Percentiles rank a stretch among this genome's conserved stretches.
Evolutionary conservation across 2,329 filamentous ascomycete species (phyloP).

Genomic region (Sarocladium strictum): DNA sequence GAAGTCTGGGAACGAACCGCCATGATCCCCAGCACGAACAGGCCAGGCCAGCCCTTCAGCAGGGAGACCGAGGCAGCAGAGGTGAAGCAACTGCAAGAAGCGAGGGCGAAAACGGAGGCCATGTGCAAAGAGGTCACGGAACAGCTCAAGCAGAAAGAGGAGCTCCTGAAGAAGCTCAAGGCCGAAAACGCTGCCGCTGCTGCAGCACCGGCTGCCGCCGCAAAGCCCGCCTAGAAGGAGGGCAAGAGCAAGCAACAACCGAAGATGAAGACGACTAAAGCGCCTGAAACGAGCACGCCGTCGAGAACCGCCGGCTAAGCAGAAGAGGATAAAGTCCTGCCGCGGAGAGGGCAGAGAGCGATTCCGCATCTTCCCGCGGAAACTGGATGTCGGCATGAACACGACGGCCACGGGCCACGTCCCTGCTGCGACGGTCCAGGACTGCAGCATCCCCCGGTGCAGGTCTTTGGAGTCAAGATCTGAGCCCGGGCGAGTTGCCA

Average conservation of each 20-base stretch:
- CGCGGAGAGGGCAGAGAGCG: not conserved
- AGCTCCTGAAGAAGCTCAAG: conserved; percentile 54
- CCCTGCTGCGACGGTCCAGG: no score
- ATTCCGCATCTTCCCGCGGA: not conserved
- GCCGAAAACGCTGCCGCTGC: conserved; percentile 45
- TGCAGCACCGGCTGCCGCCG: conserved; percentile 23
- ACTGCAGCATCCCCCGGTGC: no score
- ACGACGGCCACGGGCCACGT: no score
- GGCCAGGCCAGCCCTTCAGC: conserved; percentile 67
- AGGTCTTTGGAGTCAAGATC: no score
- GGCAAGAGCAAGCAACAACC: not conserved
- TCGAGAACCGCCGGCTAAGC: no score
- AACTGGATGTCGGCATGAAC: no score
- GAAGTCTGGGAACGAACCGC: conserved; percentile 62
- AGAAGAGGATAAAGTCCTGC: not conserved
- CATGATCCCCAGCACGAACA: conserved; percentile 64
- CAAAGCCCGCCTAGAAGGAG: conserved; percentile 15
- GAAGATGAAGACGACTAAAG: not conserved
- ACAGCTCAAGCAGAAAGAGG: conserved; percentile 60
- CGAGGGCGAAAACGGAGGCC: conserved; percentile 56
- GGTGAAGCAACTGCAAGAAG: conserved; percentile 55
- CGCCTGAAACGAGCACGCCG: not conserved
- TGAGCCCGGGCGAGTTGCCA: no score
- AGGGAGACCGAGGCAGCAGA: conserved; percentile 62
- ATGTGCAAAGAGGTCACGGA: conserved; percentile 54